These are phyloP conservation scores for Barbarea vulgaris DNA, from an alignment of 345 rosid species.

Conservation along the genomic window DNA sequence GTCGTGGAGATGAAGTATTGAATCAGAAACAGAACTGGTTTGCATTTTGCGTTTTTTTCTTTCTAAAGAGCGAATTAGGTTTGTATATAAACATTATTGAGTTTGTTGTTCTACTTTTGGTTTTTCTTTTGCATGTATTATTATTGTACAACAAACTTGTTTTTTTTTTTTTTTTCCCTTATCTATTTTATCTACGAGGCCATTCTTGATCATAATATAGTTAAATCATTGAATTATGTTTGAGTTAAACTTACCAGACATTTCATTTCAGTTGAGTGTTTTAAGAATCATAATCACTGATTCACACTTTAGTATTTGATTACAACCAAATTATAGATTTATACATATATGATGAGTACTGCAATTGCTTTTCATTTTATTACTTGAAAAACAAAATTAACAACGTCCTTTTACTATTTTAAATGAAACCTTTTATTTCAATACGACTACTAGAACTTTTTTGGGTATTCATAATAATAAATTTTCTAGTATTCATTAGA, in stretches of 20 bases:
- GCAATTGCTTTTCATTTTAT: too few relatives aligned
- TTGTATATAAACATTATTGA: conserved; percentile 38
- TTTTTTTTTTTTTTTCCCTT: background rate
- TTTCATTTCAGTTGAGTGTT: background rate
- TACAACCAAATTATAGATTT: too few relatives aligned
- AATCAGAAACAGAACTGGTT: conserved; percentile 18
- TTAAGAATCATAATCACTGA: background rate
- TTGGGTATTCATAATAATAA: too few relatives aligned
- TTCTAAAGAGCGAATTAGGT: background rate
- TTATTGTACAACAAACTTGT: background rate
- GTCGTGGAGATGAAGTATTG: conserved; percentile 11
- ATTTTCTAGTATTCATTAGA: background rate
- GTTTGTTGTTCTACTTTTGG: conserved; percentile 23
- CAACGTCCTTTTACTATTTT: too few relatives aligned
- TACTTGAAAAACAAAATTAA: too few relatives aligned
- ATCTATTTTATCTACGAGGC: background rate
- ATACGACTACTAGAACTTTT: too few relatives aligned
- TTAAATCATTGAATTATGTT: too few relatives aligned
- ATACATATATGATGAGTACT: too few relatives aligned
- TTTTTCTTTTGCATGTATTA: conserved; percentile 27
- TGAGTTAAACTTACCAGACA: background rate
- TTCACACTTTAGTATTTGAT: too few relatives aligned
- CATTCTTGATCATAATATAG: background rate
- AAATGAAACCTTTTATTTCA: too few relatives aligned
- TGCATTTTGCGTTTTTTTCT: conserved; percentile 17